Percentiles rank a stretch among this genome's conserved stretches.
Evolutionary conservation across 495 filamentous ascomycete species (phyloP).

Genomic region (Neurospora terricola): DNA sequence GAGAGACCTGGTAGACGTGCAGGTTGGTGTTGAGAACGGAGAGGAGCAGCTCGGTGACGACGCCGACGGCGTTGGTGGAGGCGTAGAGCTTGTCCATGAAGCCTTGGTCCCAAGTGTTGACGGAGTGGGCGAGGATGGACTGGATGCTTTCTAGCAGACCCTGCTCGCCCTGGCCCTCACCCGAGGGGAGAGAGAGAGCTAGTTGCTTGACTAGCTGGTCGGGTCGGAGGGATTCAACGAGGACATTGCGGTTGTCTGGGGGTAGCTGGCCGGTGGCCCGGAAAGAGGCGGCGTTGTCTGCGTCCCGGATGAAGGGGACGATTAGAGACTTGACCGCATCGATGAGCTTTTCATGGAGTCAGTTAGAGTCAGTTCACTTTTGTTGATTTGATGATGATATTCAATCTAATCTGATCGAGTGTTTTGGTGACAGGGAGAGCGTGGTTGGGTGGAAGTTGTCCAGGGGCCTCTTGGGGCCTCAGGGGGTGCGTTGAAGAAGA

Average conservation of each 20-base stretch:
- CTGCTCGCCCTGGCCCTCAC: slow-evolving; percentile 45
- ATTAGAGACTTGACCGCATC: slow-evolving; percentile 63
- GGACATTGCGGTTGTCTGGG: slow-evolving; percentile 43
- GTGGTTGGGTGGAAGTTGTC: neutral
- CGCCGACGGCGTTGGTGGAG: slow-evolving; percentile 73
- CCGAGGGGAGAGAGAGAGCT: slow-evolving; percentile 52
- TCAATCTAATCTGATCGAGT: neutral
- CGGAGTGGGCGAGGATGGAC: slow-evolving; percentile 65
- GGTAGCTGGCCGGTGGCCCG: slow-evolving; percentile 43
- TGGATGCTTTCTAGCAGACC: slow-evolving; percentile 57
- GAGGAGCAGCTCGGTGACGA: slow-evolving; percentile 74
- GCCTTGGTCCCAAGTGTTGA: slow-evolving; percentile 95
- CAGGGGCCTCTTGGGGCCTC: neutral
- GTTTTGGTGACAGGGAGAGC: neutral
- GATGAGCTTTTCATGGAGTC: slow-evolving; percentile 45
- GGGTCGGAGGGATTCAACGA: slow-evolving; percentile 64
- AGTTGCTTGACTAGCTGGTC: slow-evolving; percentile 57
- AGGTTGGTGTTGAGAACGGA: slow-evolving; percentile 81
- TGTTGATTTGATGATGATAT: neutral
- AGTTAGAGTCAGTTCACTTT: neutral
- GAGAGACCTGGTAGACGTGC: slow-evolving; percentile 85
- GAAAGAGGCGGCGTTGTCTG: slow-evolving; percentile 51
- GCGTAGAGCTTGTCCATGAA: slow-evolving; percentile 91
- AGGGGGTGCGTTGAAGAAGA: neutral
- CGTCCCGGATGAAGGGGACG: slow-evolving; percentile 66